Evolutionary conservation across 1,284 basidiomycete species (phyloP).

Genomic region (Ustilago xerochloae): DNA sequence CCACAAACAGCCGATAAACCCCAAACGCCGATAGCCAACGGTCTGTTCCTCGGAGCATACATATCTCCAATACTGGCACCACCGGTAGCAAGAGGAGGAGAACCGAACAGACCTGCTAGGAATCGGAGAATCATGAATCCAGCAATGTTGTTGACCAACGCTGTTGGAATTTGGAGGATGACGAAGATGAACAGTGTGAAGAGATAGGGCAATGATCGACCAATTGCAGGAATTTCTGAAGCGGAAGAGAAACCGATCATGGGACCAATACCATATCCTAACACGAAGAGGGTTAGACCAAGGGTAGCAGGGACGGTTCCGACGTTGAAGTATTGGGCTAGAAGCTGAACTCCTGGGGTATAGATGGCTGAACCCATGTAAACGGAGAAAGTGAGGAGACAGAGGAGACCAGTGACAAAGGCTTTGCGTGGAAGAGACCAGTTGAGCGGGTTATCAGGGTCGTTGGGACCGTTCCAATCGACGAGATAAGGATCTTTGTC

Average conservation of each 20-base stretch:
- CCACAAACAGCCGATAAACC: conserved; percentile 48
- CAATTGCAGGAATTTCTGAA: conserved; percentile 66
- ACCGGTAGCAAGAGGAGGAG: conserved; percentile 56
- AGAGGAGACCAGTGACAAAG: conserved; percentile 62
- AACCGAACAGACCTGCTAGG: conserved; percentile 55
- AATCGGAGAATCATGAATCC: conserved; percentile 57
- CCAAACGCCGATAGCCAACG: conserved; percentile 52
- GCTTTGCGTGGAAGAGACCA: conserved; percentile 61
- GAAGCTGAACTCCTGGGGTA: conserved; percentile 73
- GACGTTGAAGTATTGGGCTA: conserved; percentile 55
- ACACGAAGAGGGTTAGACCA: conserved; percentile 51
- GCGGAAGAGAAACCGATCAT: conserved; percentile 65
- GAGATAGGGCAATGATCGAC: conserved; percentile 50
- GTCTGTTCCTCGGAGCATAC: conserved; percentile 20
- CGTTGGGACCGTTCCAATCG: conserved; percentile 65
- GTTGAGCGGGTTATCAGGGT: conserved; percentile 66
- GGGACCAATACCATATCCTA: conserved; percentile 53
- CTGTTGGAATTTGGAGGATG: conserved; percentile 47
- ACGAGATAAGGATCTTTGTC: conserved; percentile 69
- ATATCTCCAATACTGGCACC: conserved; percentile 59
- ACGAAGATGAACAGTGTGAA: conserved; percentile 52
- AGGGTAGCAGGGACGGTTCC: conserved; percentile 37
- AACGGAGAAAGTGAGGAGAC: conserved; percentile 70
- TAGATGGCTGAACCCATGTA: conserved; percentile 75
- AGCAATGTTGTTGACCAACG: conserved; percentile 34